phyloP scores from a whole-genome alignment of 805 yeast genomes.

The Candida ulmi region DNA sequence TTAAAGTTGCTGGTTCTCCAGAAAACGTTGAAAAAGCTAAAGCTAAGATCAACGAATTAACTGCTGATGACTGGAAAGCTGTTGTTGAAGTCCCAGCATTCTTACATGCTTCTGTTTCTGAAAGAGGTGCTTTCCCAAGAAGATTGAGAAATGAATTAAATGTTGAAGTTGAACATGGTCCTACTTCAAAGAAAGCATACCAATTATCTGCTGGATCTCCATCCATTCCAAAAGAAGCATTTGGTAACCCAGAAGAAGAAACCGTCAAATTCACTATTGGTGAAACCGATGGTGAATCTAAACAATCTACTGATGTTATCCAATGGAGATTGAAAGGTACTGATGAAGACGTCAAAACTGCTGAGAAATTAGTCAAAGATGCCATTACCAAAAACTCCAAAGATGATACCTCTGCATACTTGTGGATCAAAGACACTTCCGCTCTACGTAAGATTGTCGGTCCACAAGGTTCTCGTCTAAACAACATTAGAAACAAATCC shows the following conservation, averaged over 20 bases:
- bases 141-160: slow-evolving; percentile 44
- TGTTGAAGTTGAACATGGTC: slow-evolving; percentile 58
- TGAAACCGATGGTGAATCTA: slow-evolving; percentile 22
- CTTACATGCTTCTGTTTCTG: slow-evolving; percentile 56
- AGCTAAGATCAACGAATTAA: slow-evolving; percentile 52
- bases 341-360: slow-evolving; percentile 44
- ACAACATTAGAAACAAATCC: slow-evolving; percentile 51
- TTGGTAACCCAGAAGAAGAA: slow-evolving; percentile 32
- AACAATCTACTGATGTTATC: slow-evolving; percentile 29
- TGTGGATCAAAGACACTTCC: slow-evolving; percentile 49
- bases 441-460: slow-evolving; percentile 66
- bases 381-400: slow-evolving; percentile 41
- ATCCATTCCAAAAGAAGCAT: slow-evolving; percentile 41
- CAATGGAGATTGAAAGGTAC: slow-evolving; percentile 68
- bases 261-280: slow-evolving; percentile 42
- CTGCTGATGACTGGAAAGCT: slow-evolving; percentile 50
- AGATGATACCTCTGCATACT: slow-evolving; percentile 51
- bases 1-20: slow-evolving; percentile 60
- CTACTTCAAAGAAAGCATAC: slow-evolving; percentile 41
- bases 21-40: slow-evolving; percentile 61
- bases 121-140: slow-evolving; percentile 59
- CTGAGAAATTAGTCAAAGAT: slow-evolving; percentile 43
- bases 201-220: slow-evolving; percentile 40
- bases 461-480: slow-evolving; percentile 65
- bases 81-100: slow-evolving; percentile 52